Conservation (phyloP, 2,329 filamentous ascomycete genomes). For the Paraphoma chrysanthemicola region DNA sequence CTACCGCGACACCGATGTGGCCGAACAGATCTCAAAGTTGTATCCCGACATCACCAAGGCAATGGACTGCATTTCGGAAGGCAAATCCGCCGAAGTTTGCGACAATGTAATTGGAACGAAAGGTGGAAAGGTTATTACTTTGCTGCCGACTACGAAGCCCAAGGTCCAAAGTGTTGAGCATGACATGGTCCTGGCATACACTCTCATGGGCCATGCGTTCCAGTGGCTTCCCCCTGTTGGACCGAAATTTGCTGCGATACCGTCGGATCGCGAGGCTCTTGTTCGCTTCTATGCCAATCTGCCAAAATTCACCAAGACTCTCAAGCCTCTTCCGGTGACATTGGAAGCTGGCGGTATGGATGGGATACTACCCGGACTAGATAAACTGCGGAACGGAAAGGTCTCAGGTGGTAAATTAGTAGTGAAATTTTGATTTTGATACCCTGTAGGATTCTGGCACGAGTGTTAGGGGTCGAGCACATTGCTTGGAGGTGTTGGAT, state of each 20-base stretch:
- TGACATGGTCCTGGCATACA: constrained; percentile 33
- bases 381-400: constrained; percentile 22
- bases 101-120: constrained; percentile 26
- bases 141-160: constrained; percentile 25
- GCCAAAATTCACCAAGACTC: neutral
- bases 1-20: constrained; percentile 39
- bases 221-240: constrained; percentile 34
- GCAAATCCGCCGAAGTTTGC: constrained; percentile 37
- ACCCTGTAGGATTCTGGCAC: too few species aligned
- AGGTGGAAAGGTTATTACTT: constrained; percentile 38
- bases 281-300: neutral
- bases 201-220: constrained; percentile 28
- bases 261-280: constrained; percentile 26
- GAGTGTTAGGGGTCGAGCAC: too few species aligned
- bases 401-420: constrained; percentile 30
- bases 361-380: constrained; percentile 15
- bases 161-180: constrained; percentile 22
- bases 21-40: constrained; percentile 2
- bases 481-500: too few species aligned
- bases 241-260: constrained; percentile 36
- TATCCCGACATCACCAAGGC: constrained; percentile 34
- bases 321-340: constrained; percentile 27
- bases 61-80: constrained; percentile 44
- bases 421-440: neutral
- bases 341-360: constrained; percentile 14